phyloP scores from a whole-genome alignment of 768 basidiomycete genomes.

The Macrolepiota albuminosa region DNA sequence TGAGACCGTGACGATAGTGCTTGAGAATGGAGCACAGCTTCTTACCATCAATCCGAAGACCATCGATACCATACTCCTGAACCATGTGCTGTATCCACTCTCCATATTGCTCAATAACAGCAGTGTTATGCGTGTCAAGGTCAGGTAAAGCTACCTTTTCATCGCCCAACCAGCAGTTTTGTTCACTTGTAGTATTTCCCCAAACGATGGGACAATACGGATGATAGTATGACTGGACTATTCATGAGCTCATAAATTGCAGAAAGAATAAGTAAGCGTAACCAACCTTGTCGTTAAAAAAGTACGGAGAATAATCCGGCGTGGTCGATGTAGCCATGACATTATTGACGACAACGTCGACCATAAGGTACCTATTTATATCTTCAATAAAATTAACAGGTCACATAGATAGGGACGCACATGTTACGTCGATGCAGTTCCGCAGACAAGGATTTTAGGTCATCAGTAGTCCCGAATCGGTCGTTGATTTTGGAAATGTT shows the following conservation, averaged over 20 bases:
- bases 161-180: constrained; percentile 85
- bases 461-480: constrained; percentile 60
- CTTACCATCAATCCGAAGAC: constrained; percentile 78
- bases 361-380: constrained; percentile 63
- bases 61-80: constrained; percentile 70
- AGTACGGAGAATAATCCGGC: constrained; percentile 61
- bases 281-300: constrained; percentile 60
- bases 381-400: background rate
- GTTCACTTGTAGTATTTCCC: constrained; percentile 63
- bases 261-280: background rate
- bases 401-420: constrained; percentile 30
- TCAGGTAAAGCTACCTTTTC: constrained; percentile 69
- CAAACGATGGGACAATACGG: constrained; percentile 74
- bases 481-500: constrained; percentile 59
- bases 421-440: constrained; percentile 69
- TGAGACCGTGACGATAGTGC: constrained; percentile 27
- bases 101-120: constrained; percentile 58
- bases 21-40: background rate
- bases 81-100: constrained; percentile 69
- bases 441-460: constrained; percentile 54
- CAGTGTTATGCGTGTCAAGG: constrained; percentile 66
- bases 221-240: constrained; percentile 60
- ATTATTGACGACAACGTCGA: constrained; percentile 83
- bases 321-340: constrained; percentile 67
- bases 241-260: constrained; percentile 1